Percentiles rank a stretch among this genome's conserved stretches.
phyloP scores from a whole-genome alignment of 139 green algal species.

The Trebouxia sp. region DNA sequence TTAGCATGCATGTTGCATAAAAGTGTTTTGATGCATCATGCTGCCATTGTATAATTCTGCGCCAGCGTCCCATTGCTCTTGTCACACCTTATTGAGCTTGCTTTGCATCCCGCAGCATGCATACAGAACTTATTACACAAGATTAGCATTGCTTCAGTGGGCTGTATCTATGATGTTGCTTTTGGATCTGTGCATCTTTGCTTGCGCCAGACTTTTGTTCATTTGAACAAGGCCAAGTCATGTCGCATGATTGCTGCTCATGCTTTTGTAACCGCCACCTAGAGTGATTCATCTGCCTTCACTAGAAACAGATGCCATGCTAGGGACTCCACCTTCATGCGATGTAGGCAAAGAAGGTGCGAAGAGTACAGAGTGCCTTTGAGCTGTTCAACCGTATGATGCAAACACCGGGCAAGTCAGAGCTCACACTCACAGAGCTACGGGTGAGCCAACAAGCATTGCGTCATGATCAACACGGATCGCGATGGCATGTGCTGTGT shows the following conservation, averaged over 20 bases:
- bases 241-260: not conserved
- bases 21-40: not conserved
- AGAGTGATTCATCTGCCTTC: not conserved
- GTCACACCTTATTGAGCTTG: no score
- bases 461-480: no score
- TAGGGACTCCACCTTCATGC: not conserved
- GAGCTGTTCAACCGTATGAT: slow-evolving; percentile 36
- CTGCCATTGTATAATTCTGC: no score
- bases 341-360: slow-evolving; percentile 37
- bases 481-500: not conserved
- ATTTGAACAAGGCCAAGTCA: not conserved
- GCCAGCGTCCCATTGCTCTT: no score
- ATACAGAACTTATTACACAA: no score
- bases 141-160: no score
- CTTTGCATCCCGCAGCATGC: no score
- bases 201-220: not conserved
- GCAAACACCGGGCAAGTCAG: slow-evolving; percentile 32
- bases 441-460: slow-evolving; percentile 7
- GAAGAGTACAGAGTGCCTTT: slow-evolving; percentile 17
- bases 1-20: not conserved
- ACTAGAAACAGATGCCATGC: not conserved
- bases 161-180: no score
- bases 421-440: slow-evolving; percentile 35
- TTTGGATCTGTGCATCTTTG: not conserved
- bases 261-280: not conserved